Evolutionary conservation across 768 basidiomycete species (phyloP).

Genomic region (Roridomyces roridus): DNA sequence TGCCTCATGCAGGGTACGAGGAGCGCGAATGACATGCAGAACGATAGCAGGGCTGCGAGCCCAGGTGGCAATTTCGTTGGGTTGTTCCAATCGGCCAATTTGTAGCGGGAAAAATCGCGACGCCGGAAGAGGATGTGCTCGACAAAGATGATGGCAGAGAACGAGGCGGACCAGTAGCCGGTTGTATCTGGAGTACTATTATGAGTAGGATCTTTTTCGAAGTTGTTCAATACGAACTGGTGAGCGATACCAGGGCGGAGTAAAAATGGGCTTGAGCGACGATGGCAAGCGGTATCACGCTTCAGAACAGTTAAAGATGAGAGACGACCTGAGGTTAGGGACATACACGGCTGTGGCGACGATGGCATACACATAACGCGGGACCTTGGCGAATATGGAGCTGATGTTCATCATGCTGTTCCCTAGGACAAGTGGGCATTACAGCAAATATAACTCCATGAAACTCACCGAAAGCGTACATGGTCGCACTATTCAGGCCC

Average conservation of each 20-base stretch:
- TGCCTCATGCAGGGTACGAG: constrained; percentile 75
- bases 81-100: constrained; percentile 60
- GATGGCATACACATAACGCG: constrained; percentile 72
- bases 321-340: too few species aligned
- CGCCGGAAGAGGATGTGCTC: constrained; percentile 74
- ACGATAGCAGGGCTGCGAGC: constrained; percentile 61
- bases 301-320: too few species aligned
- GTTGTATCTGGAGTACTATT: constrained; percentile 45
- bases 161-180: constrained; percentile 69
- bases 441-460: too few species aligned
- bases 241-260: constrained; percentile 63
- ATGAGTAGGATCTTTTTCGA: background rate
- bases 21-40: constrained; percentile 56
- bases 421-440: constrained; percentile 35
- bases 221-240: too few species aligned
- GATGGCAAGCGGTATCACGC: constrained; percentile 72
- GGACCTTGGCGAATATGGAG: constrained; percentile 59
- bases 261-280: constrained; percentile 77
- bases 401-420: constrained; percentile 71
- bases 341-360: constrained; percentile 71
- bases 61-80: constrained; percentile 64
- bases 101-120: constrained; percentile 53
- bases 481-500: constrained; percentile 75
- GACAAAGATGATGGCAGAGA: constrained; percentile 60
- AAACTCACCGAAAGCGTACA: constrained; percentile 76